Evolutionary conservation across 148 eudicot species (phyloP), one percentile per base, ranked within the genome.

Genomic region (Chenopodium berlandieri): DNA sequence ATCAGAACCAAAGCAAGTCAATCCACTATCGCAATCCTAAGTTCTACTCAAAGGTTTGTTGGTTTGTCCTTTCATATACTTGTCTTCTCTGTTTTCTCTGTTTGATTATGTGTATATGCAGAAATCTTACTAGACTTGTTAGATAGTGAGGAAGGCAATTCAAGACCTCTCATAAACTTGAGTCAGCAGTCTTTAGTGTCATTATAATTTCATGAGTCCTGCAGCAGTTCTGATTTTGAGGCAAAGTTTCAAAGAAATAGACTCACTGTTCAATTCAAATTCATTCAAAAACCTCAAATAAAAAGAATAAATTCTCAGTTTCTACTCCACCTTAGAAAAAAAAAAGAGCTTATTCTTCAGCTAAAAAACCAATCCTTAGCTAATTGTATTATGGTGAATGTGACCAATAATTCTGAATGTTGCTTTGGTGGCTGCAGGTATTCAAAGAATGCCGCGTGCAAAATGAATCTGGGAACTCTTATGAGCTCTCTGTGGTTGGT

Each of bases 11-110:
- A 83, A 87, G 63, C 83, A 91, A 91, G 71, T 94, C 94, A 2
- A 87, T 90, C 71, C 94, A 89, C 86, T 92, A 90, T 72, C 94
- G 97, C 20, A 93, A 94, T 79, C 97, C 98, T 31, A 88, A 97
- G 78, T 91, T 85, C 79, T 96, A 96, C 80, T 87, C 97, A 11
- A 92, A 94, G 98, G 98, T 97, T 50, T 72, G 44, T 44, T 60
- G 98, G 98, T 97, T 50, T 72, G 44, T 44, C 66, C 68, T 58
- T 60, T 71, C 56, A 56, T 44, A 22, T 76, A 16, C 73, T 58
- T 22, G 16, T 34, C 54, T 73, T 32, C 67, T 54, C 76, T n/a
- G 77, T 47, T 14, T 67, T 48, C 47, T 8, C 19, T 13, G 27
- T 31, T 31, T 31, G 4, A 1, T 71, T 71, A 20, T 22, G 9